Percentiles rank a stretch among this genome's conserved stretches.
Evolutionary conservation across 1,284 basidiomycete genomes (phyloP).

Genomic region (Puccinia hordei): DNA sequence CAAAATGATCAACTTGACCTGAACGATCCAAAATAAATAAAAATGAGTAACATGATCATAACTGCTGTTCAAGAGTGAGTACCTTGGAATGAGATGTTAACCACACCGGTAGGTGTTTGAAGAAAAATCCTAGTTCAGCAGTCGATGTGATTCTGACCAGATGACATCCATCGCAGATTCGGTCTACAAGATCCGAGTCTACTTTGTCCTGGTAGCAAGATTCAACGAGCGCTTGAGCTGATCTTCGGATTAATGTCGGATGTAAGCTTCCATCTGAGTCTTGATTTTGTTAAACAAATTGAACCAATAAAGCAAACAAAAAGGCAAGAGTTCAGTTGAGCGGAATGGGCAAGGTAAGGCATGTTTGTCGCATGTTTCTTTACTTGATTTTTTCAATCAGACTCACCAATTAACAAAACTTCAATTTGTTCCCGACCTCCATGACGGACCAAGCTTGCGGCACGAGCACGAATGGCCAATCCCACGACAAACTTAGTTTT

Average conservation of each 20-base stretch:
- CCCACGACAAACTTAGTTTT: constrained; percentile 39
- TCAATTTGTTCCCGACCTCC: constrained; percentile 13
- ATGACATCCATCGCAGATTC: constrained; percentile 36
- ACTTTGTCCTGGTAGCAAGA: constrained; percentile 11
- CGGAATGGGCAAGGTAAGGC: neutral
- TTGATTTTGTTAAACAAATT: neutral
- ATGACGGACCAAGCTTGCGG: constrained; percentile 11
- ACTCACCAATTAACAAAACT: constrained; percentile 40
- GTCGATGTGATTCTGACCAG: constrained; percentile 31
- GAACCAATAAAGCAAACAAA: neutral
- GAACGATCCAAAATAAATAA: neutral
- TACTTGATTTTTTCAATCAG: neutral
- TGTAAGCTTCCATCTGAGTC: constrained; percentile 36
- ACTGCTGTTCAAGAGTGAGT: neutral
- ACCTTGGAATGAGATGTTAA: constrained; percentile 28
- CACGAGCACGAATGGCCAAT: constrained; percentile 22
- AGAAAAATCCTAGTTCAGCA: constrained; percentile 23
- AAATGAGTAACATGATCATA: neutral
- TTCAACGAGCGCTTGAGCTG: constrained; percentile 9
- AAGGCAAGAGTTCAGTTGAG: too few species aligned
- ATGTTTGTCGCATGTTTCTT: neutral
- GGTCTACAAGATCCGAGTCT: neutral
- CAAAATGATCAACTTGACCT: constrained; percentile 34
- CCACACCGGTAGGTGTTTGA: constrained; percentile 17
- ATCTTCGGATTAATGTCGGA: constrained; percentile 2